Base-by-base conservation (phyloP, 2,329 filamentous ascomycete genomes). In the Colletotrichum tropicicola region DNA sequence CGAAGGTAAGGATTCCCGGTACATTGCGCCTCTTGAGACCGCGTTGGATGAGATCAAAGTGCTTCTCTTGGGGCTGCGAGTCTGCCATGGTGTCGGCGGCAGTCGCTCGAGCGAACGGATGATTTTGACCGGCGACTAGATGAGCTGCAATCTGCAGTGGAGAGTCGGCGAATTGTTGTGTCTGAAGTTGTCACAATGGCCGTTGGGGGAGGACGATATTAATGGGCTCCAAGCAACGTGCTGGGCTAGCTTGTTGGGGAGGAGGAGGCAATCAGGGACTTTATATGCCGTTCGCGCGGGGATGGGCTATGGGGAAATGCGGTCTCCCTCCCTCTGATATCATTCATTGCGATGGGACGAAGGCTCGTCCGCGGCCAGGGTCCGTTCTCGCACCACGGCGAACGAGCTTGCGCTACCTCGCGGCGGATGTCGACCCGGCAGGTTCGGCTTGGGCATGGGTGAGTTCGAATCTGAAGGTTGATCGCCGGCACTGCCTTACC, bases 1-100 rank as follows among this genome's bases (percentile, higher is more conserved):
- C 57, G 69, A 81, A 81, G 51, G 77, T 77, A 12, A 75, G 64
- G 2, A 75, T 78, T 19, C 79, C 80, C 6, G 70, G 49, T 1
- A 73, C 71, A 25, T 75, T 78, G 30, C 74, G 70, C 35, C 68
- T 69, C 67, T 78, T 78, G 61, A 74, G 70, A 59, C 80, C 79
- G 28, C 79, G 78, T 5, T 70, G 57, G 70, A 81, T 77, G 17
- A 80, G 72, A 67, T 81, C 76, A 12, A 59, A 56, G 53, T 47
- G 49, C 39, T 41, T 58, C 13, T 43, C 45, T 25, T 45, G 43
- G 8, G 62, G 35, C 17, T 49, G 30, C 17, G 49, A 56, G 57
- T 45, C 57, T 19, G 62, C 49, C 62, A 65, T 65, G 9, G 30
- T 39, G 35, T 37, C 21, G 21, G 19, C n/a, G 41, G 32, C 32